phyloP scores from a whole-genome alignment of 1,139 yeast genomes.

The Saccharomycopsis phalli region DNA sequence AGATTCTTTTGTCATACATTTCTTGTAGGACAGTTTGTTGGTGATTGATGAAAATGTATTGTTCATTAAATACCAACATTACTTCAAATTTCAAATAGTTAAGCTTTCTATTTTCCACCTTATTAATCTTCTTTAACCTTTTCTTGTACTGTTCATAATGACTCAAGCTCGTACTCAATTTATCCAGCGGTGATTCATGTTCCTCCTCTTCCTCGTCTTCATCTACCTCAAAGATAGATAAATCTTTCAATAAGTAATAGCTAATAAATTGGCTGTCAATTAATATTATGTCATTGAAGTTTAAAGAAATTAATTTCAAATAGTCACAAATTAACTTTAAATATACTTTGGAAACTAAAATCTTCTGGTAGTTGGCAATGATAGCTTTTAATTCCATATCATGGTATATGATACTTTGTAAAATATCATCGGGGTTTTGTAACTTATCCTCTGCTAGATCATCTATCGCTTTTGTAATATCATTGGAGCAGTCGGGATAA shows the following conservation, averaged over 20 bases:
- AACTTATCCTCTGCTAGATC: constrained; percentile 12
- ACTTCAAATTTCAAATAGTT: constrained; percentile 19
- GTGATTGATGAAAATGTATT: constrained; percentile 15
- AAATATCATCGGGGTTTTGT: constrained; percentile 7
- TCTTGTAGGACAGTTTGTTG: constrained; percentile 8
- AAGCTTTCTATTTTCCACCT: constrained; percentile 6
- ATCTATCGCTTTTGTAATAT: constrained; percentile 12
- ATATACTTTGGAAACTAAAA: constrained; percentile 16
- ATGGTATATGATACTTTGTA: constrained; percentile 13
- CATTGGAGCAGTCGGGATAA: constrained; percentile 14
- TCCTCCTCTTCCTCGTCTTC: constrained; percentile 6
- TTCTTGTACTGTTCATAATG: constrained; percentile 15
- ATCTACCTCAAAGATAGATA: constrained; percentile 16
- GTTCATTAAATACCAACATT: constrained; percentile 17
- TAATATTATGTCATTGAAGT: constrained; percentile 14
- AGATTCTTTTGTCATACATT: constrained; percentile 1
- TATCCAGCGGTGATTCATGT: neutral
- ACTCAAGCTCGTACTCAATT: constrained; percentile 7
- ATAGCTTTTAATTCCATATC: constrained; percentile 18
- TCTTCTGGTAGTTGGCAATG: constrained; percentile 6
- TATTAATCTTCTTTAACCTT: constrained; percentile 7
- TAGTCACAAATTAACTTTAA: constrained; percentile 16
- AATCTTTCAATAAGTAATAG: constrained; percentile 14
- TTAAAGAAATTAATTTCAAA: constrained; percentile 10
- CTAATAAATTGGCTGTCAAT: constrained; percentile 15